phyloP scores from a whole-genome alignment of 768 basidiomycete genomes.

The Boletus speciosus region DNA sequence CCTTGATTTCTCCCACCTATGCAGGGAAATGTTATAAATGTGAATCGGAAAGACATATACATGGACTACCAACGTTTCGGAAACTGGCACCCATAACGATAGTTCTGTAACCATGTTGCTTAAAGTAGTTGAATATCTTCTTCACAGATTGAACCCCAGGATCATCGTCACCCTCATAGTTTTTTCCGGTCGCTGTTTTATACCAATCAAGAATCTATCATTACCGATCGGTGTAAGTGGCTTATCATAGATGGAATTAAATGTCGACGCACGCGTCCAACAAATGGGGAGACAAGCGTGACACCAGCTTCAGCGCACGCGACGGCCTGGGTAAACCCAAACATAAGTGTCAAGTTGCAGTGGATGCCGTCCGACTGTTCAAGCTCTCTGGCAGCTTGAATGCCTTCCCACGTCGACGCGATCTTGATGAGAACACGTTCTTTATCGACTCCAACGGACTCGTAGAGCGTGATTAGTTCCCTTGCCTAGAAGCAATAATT shows the following conservation, averaged over 20 bases:
- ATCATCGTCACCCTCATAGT: slow-evolving; percentile 85
- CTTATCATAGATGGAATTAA: not conserved
- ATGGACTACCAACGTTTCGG: slow-evolving; percentile 71
- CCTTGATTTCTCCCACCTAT: slow-evolving; percentile 87
- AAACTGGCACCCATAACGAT: slow-evolving; percentile 99
- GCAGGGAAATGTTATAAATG: not conserved
- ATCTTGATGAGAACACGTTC: slow-evolving; percentile 97
- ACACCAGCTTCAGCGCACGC: slow-evolving; percentile 96
- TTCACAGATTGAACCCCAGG: slow-evolving; percentile 94
- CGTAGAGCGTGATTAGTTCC: slow-evolving; percentile 87
- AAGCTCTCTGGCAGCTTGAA: slow-evolving; percentile 93
- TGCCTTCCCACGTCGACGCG: slow-evolving; percentile 98
- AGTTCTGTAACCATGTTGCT: slow-evolving; percentile 94
- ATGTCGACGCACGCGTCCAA: slow-evolving; percentile 73
- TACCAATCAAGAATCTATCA: slow-evolving; percentile 94
- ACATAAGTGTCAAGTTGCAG: slow-evolving; percentile 96
- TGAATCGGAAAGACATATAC: not conserved
- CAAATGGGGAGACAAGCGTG: slow-evolving; percentile 96
- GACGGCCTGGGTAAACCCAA: slow-evolving; percentile 96
- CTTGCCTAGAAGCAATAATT: slow-evolving; percentile 45
- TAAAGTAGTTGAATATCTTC: slow-evolving; percentile 98
- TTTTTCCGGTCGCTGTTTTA: slow-evolving; percentile 83
- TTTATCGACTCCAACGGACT: slow-evolving; percentile 81
- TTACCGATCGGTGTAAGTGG: slow-evolving; percentile 28
- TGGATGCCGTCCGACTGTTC: slow-evolving; percentile 88